Conservation (phyloP, 2,329 filamentous ascomycete genomes). For the Neospermospora avenae region DNA sequence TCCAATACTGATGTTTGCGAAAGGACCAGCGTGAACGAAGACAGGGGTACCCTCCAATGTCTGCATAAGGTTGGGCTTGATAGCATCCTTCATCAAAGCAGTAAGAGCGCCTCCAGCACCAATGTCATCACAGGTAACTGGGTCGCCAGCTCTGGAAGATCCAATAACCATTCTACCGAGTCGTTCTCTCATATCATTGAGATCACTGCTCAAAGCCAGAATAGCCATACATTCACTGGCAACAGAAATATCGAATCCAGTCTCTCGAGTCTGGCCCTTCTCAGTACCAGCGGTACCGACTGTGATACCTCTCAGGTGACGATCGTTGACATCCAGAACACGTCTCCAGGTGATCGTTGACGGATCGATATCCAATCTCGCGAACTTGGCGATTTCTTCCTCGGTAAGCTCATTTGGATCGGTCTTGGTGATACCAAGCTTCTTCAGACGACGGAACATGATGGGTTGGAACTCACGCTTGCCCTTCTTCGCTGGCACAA, state of each 20-base stretch:
- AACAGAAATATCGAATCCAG: slow-evolving; percentile 96
- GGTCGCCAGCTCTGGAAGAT: slow-evolving; percentile 78
- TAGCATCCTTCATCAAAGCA: slow-evolving; percentile 94
- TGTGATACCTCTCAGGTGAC: slow-evolving; percentile 85
- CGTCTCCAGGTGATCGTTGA: slow-evolving; percentile 97
- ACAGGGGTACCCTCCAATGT: slow-evolving; percentile 95
- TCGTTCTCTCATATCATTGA: slow-evolving; percentile 87
- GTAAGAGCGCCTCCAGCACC: slow-evolving; percentile 89
- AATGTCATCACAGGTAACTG: slow-evolving; percentile 93
- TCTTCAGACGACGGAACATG: slow-evolving; percentile 91
- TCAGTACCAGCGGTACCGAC: slow-evolving; percentile 87
- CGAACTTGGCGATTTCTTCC: slow-evolving; percentile 84
- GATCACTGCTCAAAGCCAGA: slow-evolving; percentile 83
- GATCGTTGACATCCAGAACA: slow-evolving; percentile 95
- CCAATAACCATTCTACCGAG: slow-evolving; percentile 95
- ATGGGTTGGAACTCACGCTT: slow-evolving; percentile 81
- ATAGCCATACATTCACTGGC: slow-evolving; percentile 99
- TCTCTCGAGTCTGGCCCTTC: slow-evolving; percentile 82
- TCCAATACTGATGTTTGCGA: slow-evolving; percentile 97
- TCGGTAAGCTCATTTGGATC: slow-evolving; percentile 86
- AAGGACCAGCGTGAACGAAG: slow-evolving; percentile 95
- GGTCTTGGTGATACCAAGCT: slow-evolving; percentile 93
- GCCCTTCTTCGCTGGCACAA: slow-evolving; percentile 88
- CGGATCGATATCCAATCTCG: slow-evolving; percentile 93
- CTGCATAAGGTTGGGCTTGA: slow-evolving; percentile 99